A percentile compares a stretch with the other conserved stretches of the same genome.
Conservation (phyloP, 805 yeast genomes). For the Candida oleophila region DNA sequence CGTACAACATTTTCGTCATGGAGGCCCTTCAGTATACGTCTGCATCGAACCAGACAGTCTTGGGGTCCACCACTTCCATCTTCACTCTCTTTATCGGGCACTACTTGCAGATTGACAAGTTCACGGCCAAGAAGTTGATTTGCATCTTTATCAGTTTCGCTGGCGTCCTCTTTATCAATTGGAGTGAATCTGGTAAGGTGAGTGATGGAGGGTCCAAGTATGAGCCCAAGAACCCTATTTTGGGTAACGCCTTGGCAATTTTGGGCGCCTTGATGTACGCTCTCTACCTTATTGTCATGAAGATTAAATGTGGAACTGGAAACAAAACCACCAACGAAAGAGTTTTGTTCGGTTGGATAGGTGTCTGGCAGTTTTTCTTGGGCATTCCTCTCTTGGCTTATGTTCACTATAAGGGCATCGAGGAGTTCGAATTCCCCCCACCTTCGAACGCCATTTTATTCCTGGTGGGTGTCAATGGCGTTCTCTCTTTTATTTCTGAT, state of each 20-base stretch:
- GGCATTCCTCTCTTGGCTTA: slow-evolving; percentile 39
- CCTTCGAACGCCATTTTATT: slow-evolving; percentile 29
- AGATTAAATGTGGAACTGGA: slow-evolving; percentile 43
- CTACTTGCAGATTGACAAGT: slow-evolving; percentile 37
- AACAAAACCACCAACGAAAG: slow-evolving; percentile 46
- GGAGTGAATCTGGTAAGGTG: slow-evolving; percentile 23
- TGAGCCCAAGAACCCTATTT: slow-evolving; percentile 34
- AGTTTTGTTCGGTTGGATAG: slow-evolving; percentile 46
- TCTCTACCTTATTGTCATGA: slow-evolving; percentile 42
- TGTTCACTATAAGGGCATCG: slow-evolving; percentile 38
- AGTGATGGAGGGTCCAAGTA: slow-evolving; percentile 21
- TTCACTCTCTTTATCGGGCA: slow-evolving; percentile 49
- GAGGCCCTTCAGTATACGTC: slow-evolving; percentile 48
- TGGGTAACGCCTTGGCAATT: slow-evolving; percentile 48
- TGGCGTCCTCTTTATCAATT: slow-evolving; percentile 48
- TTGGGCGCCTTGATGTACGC: slow-evolving; percentile 49
- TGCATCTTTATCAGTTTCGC: slow-evolving; percentile 44
- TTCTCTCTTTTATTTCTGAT: slow-evolving; percentile 49
- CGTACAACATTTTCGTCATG: slow-evolving; percentile 41
- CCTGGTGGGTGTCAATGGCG: slow-evolving; percentile 39
- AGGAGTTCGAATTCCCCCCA: slow-evolving; percentile 42
- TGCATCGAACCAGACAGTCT: slow-evolving; percentile 52
- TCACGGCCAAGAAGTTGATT: slow-evolving; percentile 39
- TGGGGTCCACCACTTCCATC: slow-evolving; percentile 51
- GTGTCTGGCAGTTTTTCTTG: slow-evolving; percentile 38